These are phyloP conservation scores for Potentilla sterilis DNA, from an alignment of 306 rosid species.

Conservation along the genomic window DNA sequence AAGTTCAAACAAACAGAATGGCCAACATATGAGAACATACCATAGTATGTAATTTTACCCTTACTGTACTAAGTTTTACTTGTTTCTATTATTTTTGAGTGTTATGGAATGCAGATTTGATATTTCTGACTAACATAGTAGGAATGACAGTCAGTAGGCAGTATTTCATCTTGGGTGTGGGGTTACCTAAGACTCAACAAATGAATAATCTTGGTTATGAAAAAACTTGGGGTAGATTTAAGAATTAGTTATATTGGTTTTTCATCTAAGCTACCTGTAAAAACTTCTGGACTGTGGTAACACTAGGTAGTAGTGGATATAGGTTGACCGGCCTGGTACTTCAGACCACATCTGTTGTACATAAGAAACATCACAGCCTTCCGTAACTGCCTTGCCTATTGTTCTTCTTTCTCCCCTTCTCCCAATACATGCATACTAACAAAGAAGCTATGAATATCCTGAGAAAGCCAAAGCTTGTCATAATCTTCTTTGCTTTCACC, in stretches of 20 bases:
- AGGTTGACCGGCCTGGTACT: neutral
- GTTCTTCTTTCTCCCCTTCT: neutral
- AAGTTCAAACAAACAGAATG: neutral
- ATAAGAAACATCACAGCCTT: neutral
- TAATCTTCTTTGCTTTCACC: conserved; percentile 22
- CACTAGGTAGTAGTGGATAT: neutral
- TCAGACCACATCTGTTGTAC: neutral
- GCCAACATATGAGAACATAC: neutral
- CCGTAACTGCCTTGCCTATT: neutral
- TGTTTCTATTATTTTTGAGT: neutral
- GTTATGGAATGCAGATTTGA: too few species aligned
- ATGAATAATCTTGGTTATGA: too few species aligned
- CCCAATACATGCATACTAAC: neutral
- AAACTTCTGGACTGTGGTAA: neutral
- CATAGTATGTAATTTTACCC: neutral
- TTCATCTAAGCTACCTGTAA: neutral
- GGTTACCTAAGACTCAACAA: too few species aligned
- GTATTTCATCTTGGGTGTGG: too few species aligned
- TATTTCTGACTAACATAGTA: too few species aligned
- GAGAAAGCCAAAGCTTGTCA: conserved; percentile 28
- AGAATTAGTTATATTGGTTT: too few species aligned
- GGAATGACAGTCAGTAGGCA: neutral
- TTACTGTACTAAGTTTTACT: too few species aligned
- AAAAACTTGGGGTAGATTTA: too few species aligned
- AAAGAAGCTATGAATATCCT: neutral